phyloP scores from a whole-genome alignment of 805 yeast species.

The Yarrowia keelungensis region DNA sequence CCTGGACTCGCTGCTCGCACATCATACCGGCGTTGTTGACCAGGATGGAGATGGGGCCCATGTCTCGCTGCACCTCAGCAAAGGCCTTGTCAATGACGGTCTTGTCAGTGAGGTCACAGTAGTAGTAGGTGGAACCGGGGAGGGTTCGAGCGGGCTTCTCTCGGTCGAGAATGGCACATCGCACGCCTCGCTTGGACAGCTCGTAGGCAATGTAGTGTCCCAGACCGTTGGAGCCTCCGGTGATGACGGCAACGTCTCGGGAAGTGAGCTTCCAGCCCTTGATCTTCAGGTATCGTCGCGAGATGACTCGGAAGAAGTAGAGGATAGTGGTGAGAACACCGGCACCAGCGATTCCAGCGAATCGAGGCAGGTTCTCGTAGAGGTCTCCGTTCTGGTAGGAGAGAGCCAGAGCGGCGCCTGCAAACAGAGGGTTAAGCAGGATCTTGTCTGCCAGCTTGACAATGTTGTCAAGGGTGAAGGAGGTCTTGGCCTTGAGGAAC shows the following conservation, averaged over 20 bases:
- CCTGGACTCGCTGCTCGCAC: slow-evolving; percentile 61
- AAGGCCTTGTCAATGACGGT: slow-evolving; percentile 54
- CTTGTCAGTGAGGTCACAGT: slow-evolving; percentile 67
- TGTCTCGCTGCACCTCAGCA: slow-evolving; percentile 43
- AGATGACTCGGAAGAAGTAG: slow-evolving; percentile 37
- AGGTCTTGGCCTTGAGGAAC: slow-evolving; percentile 24
- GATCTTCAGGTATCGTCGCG: slow-evolving; percentile 36
- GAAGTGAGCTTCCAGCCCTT: slow-evolving; percentile 37
- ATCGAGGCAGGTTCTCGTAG: slow-evolving; percentile 35
- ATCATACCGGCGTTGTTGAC: slow-evolving; percentile 81
- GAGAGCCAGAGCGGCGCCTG: slow-evolving; percentile 23
- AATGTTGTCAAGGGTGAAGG: slow-evolving; percentile 26
- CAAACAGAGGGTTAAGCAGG: slow-evolving; percentile 35
- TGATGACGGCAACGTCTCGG: slow-evolving; percentile 70
- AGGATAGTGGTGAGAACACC: slow-evolving; percentile 21
- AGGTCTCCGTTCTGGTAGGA: slow-evolving; percentile 37
- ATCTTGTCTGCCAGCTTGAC: slow-evolving; percentile 33
- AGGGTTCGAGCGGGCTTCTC: slow-evolving; percentile 51
- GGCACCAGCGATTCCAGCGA: slow-evolving; percentile 33
- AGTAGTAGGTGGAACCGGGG: slow-evolving; percentile 52
- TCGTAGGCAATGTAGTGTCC: slow-evolving; percentile 71
- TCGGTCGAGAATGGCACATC: slow-evolving; percentile 72
- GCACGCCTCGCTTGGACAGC: slow-evolving; percentile 53
- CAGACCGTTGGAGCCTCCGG: slow-evolving; percentile 86
- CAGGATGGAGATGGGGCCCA: slow-evolving; percentile 66